A percentile compares a stretch with the other conserved stretches of the same genome.
Evolutionary conservation across 2,329 filamentous ascomycete genomes (phyloP).

Genomic region (Nigrospora sphaerica): DNA sequence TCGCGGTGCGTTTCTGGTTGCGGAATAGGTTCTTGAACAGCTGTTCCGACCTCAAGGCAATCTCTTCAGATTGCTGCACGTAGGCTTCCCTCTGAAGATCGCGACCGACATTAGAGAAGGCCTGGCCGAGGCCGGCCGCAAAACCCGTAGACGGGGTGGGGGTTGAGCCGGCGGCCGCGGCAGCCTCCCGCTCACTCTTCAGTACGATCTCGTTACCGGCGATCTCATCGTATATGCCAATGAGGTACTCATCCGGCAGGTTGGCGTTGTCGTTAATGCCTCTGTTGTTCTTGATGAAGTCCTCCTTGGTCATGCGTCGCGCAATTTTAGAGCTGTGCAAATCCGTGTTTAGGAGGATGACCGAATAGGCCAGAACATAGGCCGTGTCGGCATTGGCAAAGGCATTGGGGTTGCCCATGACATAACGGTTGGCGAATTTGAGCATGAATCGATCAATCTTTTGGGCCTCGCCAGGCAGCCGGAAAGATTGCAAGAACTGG

Average conservation of each 20-base stretch:
- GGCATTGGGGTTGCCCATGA: slow-evolving; percentile 89
- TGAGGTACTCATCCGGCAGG: slow-evolving; percentile 85
- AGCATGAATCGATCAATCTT: slow-evolving; percentile 99
- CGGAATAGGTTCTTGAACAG: slow-evolving; percentile 90
- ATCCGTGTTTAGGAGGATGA: slow-evolving; percentile 95
- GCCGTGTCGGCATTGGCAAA: slow-evolving; percentile 98
- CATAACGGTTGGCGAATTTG: slow-evolving; percentile 95
- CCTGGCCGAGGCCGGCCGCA: slow-evolving; percentile 78
- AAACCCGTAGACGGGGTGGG: slow-evolving; percentile 59
- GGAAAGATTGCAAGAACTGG: slow-evolving; percentile 89
- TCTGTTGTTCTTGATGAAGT: slow-evolving; percentile 98
- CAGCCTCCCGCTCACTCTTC: slow-evolving; percentile 83
- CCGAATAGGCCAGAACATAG: slow-evolving; percentile 92
- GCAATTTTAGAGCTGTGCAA: slow-evolving; percentile 82
- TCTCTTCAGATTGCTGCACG: slow-evolving; percentile 91
- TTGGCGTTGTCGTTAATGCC: slow-evolving; percentile 97
- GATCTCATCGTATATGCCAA: slow-evolving; percentile 89
- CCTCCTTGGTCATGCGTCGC: slow-evolving; percentile 86
- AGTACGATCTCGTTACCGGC: slow-evolving; percentile 86
- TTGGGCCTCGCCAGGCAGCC: slow-evolving; percentile 89
- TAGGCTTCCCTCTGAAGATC: slow-evolving; percentile 91
- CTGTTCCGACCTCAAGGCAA: slow-evolving; percentile 65
- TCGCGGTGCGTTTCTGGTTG: slow-evolving; percentile 76
- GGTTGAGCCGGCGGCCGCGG: slow-evolving; percentile 66
- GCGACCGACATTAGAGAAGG: slow-evolving; percentile 83